Conservation (phyloP, 345 rosid genomes). For the Reutealis trisperma region DNA sequence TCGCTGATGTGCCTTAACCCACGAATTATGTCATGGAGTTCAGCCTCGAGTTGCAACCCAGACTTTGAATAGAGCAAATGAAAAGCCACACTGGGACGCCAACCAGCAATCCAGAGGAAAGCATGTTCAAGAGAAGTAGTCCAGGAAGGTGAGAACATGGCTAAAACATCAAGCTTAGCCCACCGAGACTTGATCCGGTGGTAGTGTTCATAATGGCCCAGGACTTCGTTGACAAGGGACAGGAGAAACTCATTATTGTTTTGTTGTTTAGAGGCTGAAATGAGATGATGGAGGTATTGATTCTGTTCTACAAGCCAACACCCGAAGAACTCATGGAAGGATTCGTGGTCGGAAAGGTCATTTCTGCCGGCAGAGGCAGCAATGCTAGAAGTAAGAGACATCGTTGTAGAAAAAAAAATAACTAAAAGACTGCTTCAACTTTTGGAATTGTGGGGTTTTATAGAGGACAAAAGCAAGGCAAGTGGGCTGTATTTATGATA, state of each 20-base stretch:
- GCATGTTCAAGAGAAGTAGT: slow-evolving; percentile 45
- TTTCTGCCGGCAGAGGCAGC: too few species aligned
- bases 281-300: slow-evolving; percentile 34
- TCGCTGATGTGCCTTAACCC: slow-evolving; percentile 39
- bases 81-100: slow-evolving; percentile 55
- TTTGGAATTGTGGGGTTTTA: too few species aligned
- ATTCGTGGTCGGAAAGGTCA: slow-evolving; percentile 2
- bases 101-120: slow-evolving; percentile 56
- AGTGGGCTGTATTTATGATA: too few species aligned
- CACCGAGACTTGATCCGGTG: slow-evolving; percentile 38
- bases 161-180: slow-evolving; percentile 31
- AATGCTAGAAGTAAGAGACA: too few species aligned
- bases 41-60: slow-evolving; percentile 43
- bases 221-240: slow-evolving; percentile 24
- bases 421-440: too few species aligned
- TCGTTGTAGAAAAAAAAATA: too few species aligned
- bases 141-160: slow-evolving; percentile 51
- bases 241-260: slow-evolving; percentile 7
- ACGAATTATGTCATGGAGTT: slow-evolving; percentile 24
- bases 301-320: slow-evolving; percentile 46
- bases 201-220: slow-evolving; percentile 49
- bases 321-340: slow-evolving; percentile 44
- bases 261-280: slow-evolving; percentile 26
- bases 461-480: too few species aligned
- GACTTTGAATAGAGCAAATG: slow-evolving; percentile 54